phyloP scores from a whole-genome alignment of 495 filamentous ascomycete genomes.

The Cercophora samala region DNA sequence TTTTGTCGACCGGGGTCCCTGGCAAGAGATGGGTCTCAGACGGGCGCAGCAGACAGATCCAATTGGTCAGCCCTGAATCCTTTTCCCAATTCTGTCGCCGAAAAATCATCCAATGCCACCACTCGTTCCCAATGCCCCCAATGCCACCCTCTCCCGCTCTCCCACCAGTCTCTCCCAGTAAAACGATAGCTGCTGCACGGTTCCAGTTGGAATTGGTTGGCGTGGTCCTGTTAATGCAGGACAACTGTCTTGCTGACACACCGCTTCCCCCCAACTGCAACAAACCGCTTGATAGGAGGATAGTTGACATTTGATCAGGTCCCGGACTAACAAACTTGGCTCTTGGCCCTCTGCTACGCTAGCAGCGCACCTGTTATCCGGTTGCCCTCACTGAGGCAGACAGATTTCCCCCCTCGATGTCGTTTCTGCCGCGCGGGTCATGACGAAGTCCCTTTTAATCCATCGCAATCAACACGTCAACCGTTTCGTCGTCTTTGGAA shows the following conservation, averaged over 20 bases:
- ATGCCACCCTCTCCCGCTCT: neutral
- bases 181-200: constrained; percentile 18
- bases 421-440: neutral
- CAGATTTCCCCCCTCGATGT: neutral
- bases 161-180: no score
- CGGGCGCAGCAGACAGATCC: constrained; percentile 29
- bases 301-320: neutral
- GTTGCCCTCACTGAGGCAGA: neutral
- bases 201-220: constrained; percentile 1
- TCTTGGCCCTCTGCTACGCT: neutral
- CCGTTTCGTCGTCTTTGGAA: neutral
- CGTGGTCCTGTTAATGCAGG: constrained; percentile 16
- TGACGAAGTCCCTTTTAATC: neutral
- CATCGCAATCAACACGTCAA: neutral
- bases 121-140: constrained; percentile 5
- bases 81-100: constrained; percentile 23
- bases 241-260: constrained; percentile 6
- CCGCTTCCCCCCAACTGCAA: neutral
- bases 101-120: constrained; percentile 23
- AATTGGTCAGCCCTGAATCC: constrained; percentile 32
- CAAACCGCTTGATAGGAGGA: neutral
- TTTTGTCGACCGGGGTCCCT: constrained; percentile 24
- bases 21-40: constrained; percentile 22
- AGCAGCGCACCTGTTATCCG: neutral
- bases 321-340: neutral